A percentile compares a stretch with the other conserved stretches of the same genome.
Conservation (phyloP, 768 basidiomycete genomes). For the Kwoniella dendrophila region DNA sequence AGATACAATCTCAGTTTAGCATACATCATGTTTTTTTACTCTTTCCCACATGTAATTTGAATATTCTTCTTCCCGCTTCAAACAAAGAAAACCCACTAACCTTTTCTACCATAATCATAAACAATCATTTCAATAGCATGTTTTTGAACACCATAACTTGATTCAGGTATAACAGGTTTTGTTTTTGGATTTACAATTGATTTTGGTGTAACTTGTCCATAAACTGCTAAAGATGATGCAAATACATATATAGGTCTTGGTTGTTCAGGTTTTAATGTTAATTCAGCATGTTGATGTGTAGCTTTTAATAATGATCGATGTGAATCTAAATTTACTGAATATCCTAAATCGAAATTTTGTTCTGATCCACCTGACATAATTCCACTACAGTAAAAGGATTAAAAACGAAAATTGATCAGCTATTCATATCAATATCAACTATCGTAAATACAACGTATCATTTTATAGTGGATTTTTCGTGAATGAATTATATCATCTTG, state of each 20-base stretch:
- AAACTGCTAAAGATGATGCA: slow-evolving; percentile 53
- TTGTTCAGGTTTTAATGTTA: slow-evolving; percentile 18
- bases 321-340: slow-evolving; percentile 55
- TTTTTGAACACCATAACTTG: slow-evolving; percentile 55
- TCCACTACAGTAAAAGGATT: slow-evolving; percentile 51
- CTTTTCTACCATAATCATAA: slow-evolving; percentile 55
- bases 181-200: slow-evolving; percentile 51
- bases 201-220: slow-evolving; percentile 51
- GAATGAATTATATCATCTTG: no score
- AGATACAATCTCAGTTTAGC: neutral
- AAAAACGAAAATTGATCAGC: slow-evolving; percentile 6
- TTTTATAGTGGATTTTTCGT: neutral
- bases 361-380: slow-evolving; percentile 69
- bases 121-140: slow-evolving; percentile 53
- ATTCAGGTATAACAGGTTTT: slow-evolving; percentile 53
- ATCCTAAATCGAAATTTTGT: slow-evolving; percentile 65
- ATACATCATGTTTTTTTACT: no score
- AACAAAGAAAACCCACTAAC: slow-evolving; percentile 20
- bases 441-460: neutral
- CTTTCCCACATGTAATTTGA: neutral
- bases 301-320: slow-evolving; percentile 49
- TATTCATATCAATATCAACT: neutral
- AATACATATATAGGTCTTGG: slow-evolving; percentile 53
- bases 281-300: slow-evolving; percentile 42
- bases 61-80: neutral